A percentile compares a stretch with the other conserved stretches of the same genome.
Conservation (phyloP, 495 filamentous ascomycete species). For the Astrocystis sublimbata region DNA sequence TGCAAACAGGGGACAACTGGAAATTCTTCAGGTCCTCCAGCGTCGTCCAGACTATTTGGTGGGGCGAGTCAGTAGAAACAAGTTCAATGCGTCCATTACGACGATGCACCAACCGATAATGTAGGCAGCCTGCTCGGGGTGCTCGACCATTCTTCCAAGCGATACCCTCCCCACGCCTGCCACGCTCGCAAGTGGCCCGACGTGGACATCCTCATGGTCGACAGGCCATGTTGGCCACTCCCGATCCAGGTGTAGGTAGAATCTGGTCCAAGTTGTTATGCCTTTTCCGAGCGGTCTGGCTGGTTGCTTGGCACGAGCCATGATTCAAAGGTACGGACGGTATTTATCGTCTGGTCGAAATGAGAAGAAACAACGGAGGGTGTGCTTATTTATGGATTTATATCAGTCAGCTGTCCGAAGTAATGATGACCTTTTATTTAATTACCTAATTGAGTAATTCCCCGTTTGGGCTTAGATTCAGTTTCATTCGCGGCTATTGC, state of each 20-base stretch:
- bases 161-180: slow-evolving; percentile 3
- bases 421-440: too few species aligned
- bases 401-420: too few species aligned
- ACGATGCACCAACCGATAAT: slow-evolving; percentile 23
- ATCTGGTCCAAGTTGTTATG: slow-evolving; percentile 29
- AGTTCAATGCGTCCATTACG: neutral
- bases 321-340: too few species aligned
- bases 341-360: too few species aligned
- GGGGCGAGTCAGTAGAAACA: slow-evolving; percentile 1
- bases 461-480: too few species aligned
- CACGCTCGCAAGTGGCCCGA: slow-evolving; percentile 26
- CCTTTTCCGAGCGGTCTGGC: neutral
- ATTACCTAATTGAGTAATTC: too few species aligned
- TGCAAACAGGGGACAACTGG: slow-evolving; percentile 24
- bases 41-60: slow-evolving; percentile 16
- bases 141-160: slow-evolving; percentile 30
- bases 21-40: slow-evolving; percentile 25
- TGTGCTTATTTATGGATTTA: too few species aligned
- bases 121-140: slow-evolving; percentile 31
- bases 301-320: slow-evolving; percentile 22
- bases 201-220: slow-evolving; percentile 17
- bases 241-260: slow-evolving; percentile 24
- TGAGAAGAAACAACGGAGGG: too few species aligned
- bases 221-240: slow-evolving; percentile 29
- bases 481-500: too few species aligned